Evolutionary conservation across 768 basidiomycete species (phyloP).

Genomic region (Leucosporidium creatinivorum): DNA sequence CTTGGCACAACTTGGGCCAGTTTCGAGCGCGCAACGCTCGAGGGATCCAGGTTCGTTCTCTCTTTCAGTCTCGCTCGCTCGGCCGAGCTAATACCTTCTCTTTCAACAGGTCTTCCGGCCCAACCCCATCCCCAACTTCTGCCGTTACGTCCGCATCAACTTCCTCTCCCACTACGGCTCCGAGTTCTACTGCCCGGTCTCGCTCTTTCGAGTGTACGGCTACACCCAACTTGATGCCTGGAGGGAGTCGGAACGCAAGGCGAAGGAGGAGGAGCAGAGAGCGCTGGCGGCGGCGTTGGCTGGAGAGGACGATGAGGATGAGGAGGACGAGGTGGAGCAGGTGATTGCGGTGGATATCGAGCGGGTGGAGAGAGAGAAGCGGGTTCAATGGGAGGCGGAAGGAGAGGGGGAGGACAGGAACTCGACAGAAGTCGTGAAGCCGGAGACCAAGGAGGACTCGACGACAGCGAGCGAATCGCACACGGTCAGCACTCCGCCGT

Average conservation of each 20-base stretch:
- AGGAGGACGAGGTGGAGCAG: slow-evolving; percentile 7
- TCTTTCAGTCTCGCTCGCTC: neutral
- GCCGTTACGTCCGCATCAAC: slow-evolving; percentile 87
- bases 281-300: slow-evolving; percentile 16
- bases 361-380: neutral
- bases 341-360: neutral
- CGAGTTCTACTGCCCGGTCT: slow-evolving; percentile 94
- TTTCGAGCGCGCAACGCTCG: slow-evolving; percentile 75
- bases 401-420: neutral
- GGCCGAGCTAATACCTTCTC: too few relatives aligned
- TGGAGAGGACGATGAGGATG: slow-evolving; percentile 13
- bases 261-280: slow-evolving; percentile 39
- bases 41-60: slow-evolving; percentile 68
- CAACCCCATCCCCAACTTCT: slow-evolving; percentile 56
- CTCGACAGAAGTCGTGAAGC: neutral
- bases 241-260: slow-evolving; percentile 60
- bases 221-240: slow-evolving; percentile 90
- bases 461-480: too few relatives aligned
- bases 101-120: slow-evolving; percentile 34
- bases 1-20: slow-evolving; percentile 71
- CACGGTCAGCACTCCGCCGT: too few relatives aligned
- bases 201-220: slow-evolving; percentile 80
- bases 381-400: slow-evolving; percentile 1
- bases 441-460: too few relatives aligned
- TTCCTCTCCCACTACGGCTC: slow-evolving; percentile 87